Evolutionary conservation across 768 basidiomycete genomes (phyloP).

Genomic region (Suillus hirtellus): DNA sequence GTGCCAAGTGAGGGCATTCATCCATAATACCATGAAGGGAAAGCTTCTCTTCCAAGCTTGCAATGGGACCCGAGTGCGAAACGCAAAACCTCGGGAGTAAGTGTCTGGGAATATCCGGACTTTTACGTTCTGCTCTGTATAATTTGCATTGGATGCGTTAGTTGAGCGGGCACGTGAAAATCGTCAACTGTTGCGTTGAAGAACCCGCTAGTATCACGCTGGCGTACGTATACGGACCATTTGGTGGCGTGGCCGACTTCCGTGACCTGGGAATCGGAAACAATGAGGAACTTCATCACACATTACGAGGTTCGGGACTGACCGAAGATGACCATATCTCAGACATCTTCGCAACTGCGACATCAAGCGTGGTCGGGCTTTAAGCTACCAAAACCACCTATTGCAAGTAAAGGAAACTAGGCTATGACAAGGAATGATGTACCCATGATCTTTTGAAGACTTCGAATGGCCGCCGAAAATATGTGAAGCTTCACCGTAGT

Average conservation of each 20-base stretch:
- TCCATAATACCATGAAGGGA: conserved; percentile 20
- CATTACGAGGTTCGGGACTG: conserved; percentile 24
- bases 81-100: conserved; percentile 85
- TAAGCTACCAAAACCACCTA: conserved; percentile 48
- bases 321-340: conserved; percentile 50
- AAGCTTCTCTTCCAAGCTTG: conserved; percentile 49
- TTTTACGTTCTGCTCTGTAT: conserved; percentile 69
- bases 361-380: conserved; percentile 68
- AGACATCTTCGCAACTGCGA: conserved; percentile 63
- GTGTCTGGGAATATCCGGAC: conserved; percentile 63
- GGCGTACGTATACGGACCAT: conserved; percentile 60
- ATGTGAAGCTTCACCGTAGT: background rate
- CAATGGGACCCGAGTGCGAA: conserved; percentile 69
- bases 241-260: conserved; percentile 70
- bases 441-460: conserved; percentile 90
- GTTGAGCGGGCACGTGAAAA: conserved; percentile 60
- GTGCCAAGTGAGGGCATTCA: conserved; percentile 49
- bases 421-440: conserved; percentile 78
- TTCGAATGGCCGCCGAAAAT: conserved; percentile 73
- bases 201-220: conserved; percentile 65
- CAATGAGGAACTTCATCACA: conserved; percentile 2
- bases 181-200: conserved; percentile 89
- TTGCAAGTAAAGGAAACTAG: conserved; percentile 81
- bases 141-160: conserved; percentile 47
- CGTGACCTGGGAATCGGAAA: conserved; percentile 49